These are phyloP conservation scores for Hypsizygus marmoreus DNA, from an alignment of 768 basidiomycete genomes.

Conservation along the genomic window DNA sequence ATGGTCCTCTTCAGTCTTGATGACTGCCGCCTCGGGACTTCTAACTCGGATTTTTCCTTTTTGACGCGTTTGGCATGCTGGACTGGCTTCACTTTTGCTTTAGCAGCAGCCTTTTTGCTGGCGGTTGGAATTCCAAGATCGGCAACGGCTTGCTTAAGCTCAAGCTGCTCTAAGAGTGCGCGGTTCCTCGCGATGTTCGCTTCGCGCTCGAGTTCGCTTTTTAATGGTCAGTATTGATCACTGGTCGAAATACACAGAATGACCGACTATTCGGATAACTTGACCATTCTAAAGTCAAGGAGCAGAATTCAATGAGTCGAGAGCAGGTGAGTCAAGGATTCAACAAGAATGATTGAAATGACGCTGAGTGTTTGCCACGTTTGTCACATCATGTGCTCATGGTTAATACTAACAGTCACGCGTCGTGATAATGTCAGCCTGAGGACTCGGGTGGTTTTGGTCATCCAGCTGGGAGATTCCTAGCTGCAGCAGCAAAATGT, in stretches of 20 bases:
- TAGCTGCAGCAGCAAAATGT: too few relatives aligned
- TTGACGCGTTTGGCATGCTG: slow-evolving; percentile 59
- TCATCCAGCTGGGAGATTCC: too few relatives aligned
- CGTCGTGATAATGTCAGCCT: too few relatives aligned
- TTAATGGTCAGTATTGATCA: not conserved
- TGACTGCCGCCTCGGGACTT: slow-evolving; percentile 65
- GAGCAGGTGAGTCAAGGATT: too few relatives aligned
- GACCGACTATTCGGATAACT: slow-evolving; percentile 50
- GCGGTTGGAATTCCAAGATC: slow-evolving; percentile 48
- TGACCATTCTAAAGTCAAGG: slow-evolving; percentile 31
- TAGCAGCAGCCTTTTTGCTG: slow-evolving; percentile 33
- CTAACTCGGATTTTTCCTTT: slow-evolving; percentile 43
- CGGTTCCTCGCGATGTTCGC: slow-evolving; percentile 83
- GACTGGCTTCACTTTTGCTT: slow-evolving; percentile 58
- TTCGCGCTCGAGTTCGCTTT: slow-evolving; percentile 70
- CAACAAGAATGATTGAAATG: too few relatives aligned
- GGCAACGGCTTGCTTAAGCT: slow-evolving; percentile 58
- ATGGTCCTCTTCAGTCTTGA: slow-evolving; percentile 54
- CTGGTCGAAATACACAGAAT: not conserved
- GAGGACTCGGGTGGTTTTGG: too few relatives aligned
- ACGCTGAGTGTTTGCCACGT: too few relatives aligned
- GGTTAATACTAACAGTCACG: too few relatives aligned
- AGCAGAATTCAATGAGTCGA: too few relatives aligned
- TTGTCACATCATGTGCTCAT: slow-evolving; percentile 3
- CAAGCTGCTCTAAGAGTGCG: slow-evolving; percentile 70